These are phyloP conservation scores for Linum tenue DNA, from an alignment of 345 rosid species.

Conservation along the genomic window DNA sequence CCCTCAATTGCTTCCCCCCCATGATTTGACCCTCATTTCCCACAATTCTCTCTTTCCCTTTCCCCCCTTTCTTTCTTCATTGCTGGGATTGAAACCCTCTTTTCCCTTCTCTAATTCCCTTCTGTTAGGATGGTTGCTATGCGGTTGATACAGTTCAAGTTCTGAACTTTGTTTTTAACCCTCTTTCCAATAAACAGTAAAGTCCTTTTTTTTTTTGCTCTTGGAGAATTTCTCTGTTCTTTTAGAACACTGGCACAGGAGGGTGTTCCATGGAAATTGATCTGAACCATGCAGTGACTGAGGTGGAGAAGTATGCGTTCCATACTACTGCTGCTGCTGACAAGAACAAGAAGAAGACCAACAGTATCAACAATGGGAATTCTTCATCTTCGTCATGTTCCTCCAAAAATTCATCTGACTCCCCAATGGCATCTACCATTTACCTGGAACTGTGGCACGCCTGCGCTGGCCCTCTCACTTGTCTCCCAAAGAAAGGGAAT, in stretches of 20 bases:
- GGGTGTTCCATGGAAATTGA: constrained; percentile 75
- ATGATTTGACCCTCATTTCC: constrained; percentile 29
- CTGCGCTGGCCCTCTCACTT: constrained; percentile 81
- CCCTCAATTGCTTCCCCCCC: constrained; percentile 12
- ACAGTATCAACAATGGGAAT: constrained; percentile 18
- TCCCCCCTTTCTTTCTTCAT: constrained; percentile 25
- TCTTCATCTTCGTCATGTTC: constrained; percentile 43
- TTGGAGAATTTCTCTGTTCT: no score
- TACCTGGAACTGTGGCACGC: constrained; percentile 91
- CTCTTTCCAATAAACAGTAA: no score
- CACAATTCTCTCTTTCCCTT: constrained; percentile 12
- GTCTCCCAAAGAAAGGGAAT: constrained; percentile 72
- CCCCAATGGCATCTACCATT: constrained; percentile 44
- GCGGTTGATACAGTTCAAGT: constrained; percentile 13
- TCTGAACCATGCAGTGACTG: constrained; percentile 66
- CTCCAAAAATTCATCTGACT: constrained; percentile 42
- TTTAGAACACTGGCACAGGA: constrained; percentile 6
- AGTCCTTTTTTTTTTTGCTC: no score
- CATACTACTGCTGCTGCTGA: constrained; percentile 12
- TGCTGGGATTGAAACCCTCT: constrained; percentile 10
- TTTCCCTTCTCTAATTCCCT: constrained; percentile 8
- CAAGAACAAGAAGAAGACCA: no score
- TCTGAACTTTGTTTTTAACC: background rate
- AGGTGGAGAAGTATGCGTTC: constrained; percentile 46
- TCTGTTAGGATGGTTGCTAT: constrained; percentile 19